Evolutionary conservation across 331 rosid genomes (phyloP).

Genomic region (Pyracantha coccinea): DNA sequence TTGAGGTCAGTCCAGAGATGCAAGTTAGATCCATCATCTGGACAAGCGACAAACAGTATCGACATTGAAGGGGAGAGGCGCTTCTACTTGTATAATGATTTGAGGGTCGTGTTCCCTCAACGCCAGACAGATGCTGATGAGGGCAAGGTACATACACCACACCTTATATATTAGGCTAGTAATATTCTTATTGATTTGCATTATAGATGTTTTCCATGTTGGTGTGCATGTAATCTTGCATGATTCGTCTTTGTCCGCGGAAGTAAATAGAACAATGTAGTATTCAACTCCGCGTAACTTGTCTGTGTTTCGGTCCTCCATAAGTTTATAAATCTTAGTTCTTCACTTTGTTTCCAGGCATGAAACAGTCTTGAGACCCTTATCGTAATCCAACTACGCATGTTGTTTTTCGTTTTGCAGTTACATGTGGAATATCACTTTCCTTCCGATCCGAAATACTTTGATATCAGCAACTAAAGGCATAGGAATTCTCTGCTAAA

Average conservation of each 20-base stretch:
- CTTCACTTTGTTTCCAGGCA: neutral
- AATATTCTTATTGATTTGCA: neutral
- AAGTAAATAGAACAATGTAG: neutral
- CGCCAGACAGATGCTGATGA: slow-evolving; percentile 98
- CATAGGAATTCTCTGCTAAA: neutral
- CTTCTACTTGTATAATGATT: slow-evolving; percentile 78
- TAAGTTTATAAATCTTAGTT: neutral
- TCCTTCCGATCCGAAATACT: slow-evolving; percentile 82
- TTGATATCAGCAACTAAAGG: slow-evolving; percentile 46
- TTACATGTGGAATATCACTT: slow-evolving; percentile 74
- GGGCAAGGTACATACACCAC: slow-evolving; percentile 46
- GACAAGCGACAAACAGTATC: slow-evolving; percentile 22
- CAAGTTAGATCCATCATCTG: slow-evolving; percentile 33
- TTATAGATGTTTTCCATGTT: neutral
- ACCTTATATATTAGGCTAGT: neutral
- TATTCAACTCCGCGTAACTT: neutral
- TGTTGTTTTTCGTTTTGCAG: slow-evolving; percentile 34
- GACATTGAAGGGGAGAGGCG: slow-evolving; percentile 46
- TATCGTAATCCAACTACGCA: neutral
- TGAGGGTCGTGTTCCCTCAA: slow-evolving; percentile 95
- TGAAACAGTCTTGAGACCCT: neutral
- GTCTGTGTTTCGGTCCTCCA: neutral
- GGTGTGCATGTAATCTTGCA: neutral
- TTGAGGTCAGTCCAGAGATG: slow-evolving; percentile 57
- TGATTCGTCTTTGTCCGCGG: neutral